These are phyloP conservation scores for Kwoniella pini DNA, from an alignment of 768 basidiomycete genomes.

Conservation along the genomic window DNA sequence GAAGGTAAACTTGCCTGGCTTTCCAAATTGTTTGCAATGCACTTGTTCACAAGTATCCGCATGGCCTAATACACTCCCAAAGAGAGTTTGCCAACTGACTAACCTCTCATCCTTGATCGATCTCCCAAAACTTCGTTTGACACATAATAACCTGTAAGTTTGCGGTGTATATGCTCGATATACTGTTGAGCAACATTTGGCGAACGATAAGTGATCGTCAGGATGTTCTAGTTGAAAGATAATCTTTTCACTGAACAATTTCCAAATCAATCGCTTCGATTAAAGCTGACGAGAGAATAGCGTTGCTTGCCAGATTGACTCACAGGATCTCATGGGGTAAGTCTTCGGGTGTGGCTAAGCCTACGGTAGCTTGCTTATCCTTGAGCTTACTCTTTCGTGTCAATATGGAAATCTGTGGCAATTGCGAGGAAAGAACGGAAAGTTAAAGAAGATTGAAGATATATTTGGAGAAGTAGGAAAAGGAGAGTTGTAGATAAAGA, in stretches of 20 bases:
- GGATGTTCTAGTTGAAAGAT: neutral
- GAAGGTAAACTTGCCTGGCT: neutral
- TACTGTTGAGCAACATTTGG: neutral
- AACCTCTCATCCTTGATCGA: neutral
- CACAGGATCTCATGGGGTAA: conserved; percentile 3
- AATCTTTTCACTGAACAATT: neutral
- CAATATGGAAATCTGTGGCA: neutral
- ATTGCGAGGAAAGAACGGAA: no score
- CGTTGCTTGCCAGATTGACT: no score
- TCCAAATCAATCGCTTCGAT: neutral
- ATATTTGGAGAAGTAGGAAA: no score
- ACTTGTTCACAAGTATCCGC: neutral
- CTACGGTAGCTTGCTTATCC: no score
- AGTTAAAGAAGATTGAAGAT: no score
- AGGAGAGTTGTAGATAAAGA: no score
- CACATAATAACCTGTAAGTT: conserved; percentile 1
- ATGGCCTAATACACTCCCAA: neutral
- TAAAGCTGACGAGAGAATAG: conserved; percentile 6
- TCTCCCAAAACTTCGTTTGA: neutral
- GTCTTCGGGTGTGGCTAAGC: neutral
- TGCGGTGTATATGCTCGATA: neutral
- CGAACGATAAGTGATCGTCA: conserved; percentile 5
- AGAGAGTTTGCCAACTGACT: neutral
- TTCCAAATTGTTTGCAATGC: neutral
- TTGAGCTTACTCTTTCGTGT: neutral